Conservation (phyloP, 2,329 filamentous ascomycete species). For the Ascochyta lentis region DNA sequence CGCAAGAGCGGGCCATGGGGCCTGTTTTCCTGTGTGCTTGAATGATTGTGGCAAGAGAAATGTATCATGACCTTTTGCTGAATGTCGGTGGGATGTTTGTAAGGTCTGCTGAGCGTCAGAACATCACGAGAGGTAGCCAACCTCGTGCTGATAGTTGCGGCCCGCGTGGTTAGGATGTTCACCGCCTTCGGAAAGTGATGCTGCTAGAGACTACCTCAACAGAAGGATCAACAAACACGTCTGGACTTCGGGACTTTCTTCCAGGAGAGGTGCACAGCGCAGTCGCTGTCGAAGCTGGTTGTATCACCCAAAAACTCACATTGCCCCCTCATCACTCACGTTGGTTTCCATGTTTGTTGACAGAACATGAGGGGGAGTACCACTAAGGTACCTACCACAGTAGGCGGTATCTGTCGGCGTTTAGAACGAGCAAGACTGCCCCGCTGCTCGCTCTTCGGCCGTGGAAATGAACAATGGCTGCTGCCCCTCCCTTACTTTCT, state of each 20-base stretch:
- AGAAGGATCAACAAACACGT: conserved; percentile 14
- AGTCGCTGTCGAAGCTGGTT: neutral
- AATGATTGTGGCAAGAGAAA: neutral
- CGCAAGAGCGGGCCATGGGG: conserved; percentile 19
- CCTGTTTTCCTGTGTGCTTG: conserved; percentile 2
- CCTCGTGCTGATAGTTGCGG: neutral
- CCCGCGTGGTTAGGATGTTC: conserved; percentile 6
- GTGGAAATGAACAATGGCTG: conserved; percentile 20
- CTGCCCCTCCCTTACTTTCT: conserved; percentile 31
- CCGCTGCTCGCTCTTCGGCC: conserved; percentile 22
- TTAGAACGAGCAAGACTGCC: conserved; percentile 13
- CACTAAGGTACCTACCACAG: conserved; percentile 2
- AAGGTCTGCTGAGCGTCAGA: conserved; percentile 14
- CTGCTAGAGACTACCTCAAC: conserved; percentile 5
- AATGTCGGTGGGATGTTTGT: conserved; percentile 4
- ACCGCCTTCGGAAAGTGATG: conserved; percentile 13
- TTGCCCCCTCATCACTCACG: neutral
- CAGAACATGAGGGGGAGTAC: conserved; percentile 6
- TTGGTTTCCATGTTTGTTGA: neutral
- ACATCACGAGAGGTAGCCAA: conserved; percentile 5
- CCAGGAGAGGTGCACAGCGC: conserved; percentile 4
- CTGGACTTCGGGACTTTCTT: conserved; percentile 4
- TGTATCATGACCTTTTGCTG: neutral
- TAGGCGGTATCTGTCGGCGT: conserved; percentile 18
- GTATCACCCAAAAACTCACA: neutral